Conservation (phyloP, 139 green algal species). For the Auxenochlorella protothecoides region DNA sequence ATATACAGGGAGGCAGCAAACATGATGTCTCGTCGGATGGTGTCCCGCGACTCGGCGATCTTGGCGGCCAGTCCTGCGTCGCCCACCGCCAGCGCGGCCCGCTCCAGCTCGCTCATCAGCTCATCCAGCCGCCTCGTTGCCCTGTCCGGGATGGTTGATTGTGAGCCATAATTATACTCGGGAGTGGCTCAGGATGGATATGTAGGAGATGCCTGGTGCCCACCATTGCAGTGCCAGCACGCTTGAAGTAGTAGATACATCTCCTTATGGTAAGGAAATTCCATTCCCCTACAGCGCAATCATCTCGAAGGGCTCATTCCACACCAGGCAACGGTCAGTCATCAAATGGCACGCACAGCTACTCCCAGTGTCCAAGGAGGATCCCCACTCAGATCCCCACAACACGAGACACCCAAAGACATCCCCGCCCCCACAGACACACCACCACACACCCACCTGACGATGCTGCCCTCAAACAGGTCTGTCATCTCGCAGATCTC, state of each 20-base stretch:
- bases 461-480: conserved; percentile 88
- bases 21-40: conserved; percentile 82
- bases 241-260: no score
- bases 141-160: background rate
- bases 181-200: no score
- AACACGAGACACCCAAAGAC: background rate
- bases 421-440: background rate
- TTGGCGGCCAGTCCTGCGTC: conserved; percentile 60
- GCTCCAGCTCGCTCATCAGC: conserved; percentile 76
- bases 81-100: conserved; percentile 60
- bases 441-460: conserved; percentile 33
- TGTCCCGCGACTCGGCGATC: conserved; percentile 54
- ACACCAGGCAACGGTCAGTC: no score
- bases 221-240: background rate
- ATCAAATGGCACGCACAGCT: no score
- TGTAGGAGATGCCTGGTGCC: conserved; percentile 2
- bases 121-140: conserved; percentile 79
- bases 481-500: conserved; percentile 61
- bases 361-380: background rate
- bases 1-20: conserved; percentile 93
- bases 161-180: no score
- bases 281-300: conserved; percentile 1
- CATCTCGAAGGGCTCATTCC: background rate
- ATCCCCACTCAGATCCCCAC: background rate
- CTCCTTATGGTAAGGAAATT: background rate